Percentiles rank a stretch among this genome's conserved stretches.
phyloP scores from a whole-genome alignment of 2,329 filamentous ascomycete genomes.

The Fonsecaea nubica region DNA sequence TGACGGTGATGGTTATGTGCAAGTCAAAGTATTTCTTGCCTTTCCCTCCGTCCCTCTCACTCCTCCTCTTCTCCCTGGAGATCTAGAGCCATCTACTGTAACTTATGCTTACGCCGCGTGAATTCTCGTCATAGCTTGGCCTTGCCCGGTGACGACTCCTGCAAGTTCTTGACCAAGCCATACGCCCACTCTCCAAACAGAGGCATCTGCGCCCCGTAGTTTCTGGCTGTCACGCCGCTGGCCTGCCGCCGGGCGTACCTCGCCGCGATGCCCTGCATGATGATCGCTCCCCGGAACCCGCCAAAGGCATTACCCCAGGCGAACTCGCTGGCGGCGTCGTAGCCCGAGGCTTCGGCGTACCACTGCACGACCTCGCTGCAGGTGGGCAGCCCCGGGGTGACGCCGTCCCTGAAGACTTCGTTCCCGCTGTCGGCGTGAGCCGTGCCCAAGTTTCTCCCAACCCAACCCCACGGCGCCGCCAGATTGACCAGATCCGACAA shows the following conservation, averaged over 20 bases:
- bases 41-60: too few species aligned
- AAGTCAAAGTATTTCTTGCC: too few species aligned
- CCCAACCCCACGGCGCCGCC: slow-evolving; percentile 49
- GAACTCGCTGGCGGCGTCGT: slow-evolving; percentile 68
- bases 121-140: slow-evolving; percentile 53
- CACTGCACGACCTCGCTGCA: slow-evolving; percentile 66
- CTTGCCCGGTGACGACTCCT: slow-evolving; percentile 39
- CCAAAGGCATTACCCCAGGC: slow-evolving; percentile 71
- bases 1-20: too few species aligned
- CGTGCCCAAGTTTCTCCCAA: slow-evolving; percentile 46
- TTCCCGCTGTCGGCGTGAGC: slow-evolving; percentile 17
- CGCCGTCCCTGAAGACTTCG: slow-evolving; percentile 63
- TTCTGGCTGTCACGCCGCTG: slow-evolving; percentile 79
- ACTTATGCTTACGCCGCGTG: too few species aligned
- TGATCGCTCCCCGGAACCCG: slow-evolving; percentile 64
- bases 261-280: slow-evolving; percentile 91
- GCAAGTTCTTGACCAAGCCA: slow-evolving; percentile 67
- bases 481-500: slow-evolving; percentile 90
- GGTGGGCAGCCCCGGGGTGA: slow-evolving; percentile 70
- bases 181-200: slow-evolving; percentile 81
- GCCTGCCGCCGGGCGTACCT: slow-evolving; percentile 84
- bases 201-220: slow-evolving; percentile 72
- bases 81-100: too few species aligned
- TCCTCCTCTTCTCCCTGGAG: too few species aligned
- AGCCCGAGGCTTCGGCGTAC: slow-evolving; percentile 73